These are phyloP conservation scores for Hypomyces rosellus DNA, from an alignment of 2,329 filamentous ascomycete species.

Conservation along the genomic window DNA sequence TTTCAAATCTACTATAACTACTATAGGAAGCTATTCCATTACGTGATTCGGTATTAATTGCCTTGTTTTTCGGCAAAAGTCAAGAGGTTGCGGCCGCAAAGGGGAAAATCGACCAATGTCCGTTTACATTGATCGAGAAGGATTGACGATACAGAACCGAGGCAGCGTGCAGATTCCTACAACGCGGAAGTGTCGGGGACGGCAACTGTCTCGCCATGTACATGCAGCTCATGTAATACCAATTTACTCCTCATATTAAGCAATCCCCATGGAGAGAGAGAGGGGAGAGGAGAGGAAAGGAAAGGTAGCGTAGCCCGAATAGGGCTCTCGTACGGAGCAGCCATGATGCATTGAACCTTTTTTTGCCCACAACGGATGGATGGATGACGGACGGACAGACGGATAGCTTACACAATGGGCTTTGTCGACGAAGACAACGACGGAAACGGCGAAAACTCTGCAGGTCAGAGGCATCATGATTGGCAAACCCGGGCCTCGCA, in stretches of 20 bases:
- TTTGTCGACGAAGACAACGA: too few species aligned
- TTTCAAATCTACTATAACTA: too few species aligned
- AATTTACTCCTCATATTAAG: neutral
- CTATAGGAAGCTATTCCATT: too few species aligned
- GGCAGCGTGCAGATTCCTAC: neutral
- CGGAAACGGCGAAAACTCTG: constrained; percentile 3
- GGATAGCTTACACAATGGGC: too few species aligned
- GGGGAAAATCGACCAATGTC: neutral
- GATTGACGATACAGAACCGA: neutral
- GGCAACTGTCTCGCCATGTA: neutral
- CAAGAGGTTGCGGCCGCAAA: too few species aligned
- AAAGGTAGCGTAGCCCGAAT: too few species aligned
- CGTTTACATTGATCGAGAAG: neutral
- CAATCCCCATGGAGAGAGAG: neutral
- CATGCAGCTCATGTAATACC: neutral
- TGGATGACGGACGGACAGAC: too few species aligned
- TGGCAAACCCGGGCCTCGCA: constrained; percentile 1
- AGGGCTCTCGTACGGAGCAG: too few species aligned
- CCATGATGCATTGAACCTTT: too few species aligned
- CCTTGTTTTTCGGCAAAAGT: too few species aligned
- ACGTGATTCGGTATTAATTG: too few species aligned
- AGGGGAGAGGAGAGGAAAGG: neutral
- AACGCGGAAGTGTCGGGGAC: neutral
- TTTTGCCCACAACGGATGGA: too few species aligned
- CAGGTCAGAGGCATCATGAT: constrained; percentile 4